Evolutionary conservation across 495 filamentous ascomycete species (phyloP).

Genomic region (Elasticomyces elasticus): DNA sequence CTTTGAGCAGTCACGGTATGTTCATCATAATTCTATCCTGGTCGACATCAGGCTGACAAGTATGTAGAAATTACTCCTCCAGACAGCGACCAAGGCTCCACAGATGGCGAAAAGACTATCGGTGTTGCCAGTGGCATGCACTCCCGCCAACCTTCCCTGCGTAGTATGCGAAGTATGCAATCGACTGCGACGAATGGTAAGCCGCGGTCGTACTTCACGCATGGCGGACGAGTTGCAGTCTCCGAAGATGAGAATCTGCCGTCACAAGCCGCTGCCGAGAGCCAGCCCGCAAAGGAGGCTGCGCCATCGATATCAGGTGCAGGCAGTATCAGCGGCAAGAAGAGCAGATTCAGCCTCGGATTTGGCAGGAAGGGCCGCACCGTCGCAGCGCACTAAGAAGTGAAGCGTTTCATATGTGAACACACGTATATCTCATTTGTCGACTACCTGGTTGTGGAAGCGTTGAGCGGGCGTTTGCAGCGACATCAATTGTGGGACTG

Average conservation of each 20-base stretch:
- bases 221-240: constrained; percentile 1
- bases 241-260: too few relatives aligned
- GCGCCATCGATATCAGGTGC: background rate
- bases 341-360: constrained; percentile 9
- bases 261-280: too few relatives aligned
- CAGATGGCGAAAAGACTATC: background rate
- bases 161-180: background rate
- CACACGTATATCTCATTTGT: background rate
- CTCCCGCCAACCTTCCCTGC: background rate
- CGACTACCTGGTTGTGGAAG: background rate
- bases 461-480: background rate
- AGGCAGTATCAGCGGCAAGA: constrained; percentile 5
- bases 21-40: too few relatives aligned
- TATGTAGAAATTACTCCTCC: constrained; percentile 2
- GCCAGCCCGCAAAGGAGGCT: background rate
- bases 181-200: background rate
- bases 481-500: background rate
- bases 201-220: constrained; percentile 14
- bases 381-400: background rate
- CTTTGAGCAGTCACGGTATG: constrained; percentile 15
- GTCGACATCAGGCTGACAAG: background rate
- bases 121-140: background rate
- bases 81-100: constrained; percentile 7
- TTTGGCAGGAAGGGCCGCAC: constrained; percentile 3
- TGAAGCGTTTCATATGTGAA: background rate